Conservation (phyloP, 2,329 filamentous ascomycete genomes). For the Claviceps sp. region DNA sequence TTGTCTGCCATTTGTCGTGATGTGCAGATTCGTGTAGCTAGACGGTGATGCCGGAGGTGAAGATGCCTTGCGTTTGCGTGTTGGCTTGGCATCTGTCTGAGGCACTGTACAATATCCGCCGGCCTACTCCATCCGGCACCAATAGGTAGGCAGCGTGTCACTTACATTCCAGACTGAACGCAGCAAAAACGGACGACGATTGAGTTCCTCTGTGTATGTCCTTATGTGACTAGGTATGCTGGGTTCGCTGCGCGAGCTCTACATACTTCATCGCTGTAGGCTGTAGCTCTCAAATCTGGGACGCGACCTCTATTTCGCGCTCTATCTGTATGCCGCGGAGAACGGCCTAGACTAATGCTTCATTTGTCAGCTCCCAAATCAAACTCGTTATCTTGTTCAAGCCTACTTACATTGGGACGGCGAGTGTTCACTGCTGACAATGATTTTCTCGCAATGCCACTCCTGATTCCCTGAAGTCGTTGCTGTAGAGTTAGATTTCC, state of each 20-base stretch:
- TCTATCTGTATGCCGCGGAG: too few relatives aligned
- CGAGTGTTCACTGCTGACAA: too few relatives aligned
- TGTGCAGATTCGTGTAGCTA: conserved; percentile 1
- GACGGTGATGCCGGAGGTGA: not conserved
- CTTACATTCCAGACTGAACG: too few relatives aligned
- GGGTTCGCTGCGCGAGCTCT: not conserved
- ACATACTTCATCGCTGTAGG: not conserved
- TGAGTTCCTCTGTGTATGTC: not conserved
- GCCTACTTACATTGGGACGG: not conserved
- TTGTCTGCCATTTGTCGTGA: not conserved
- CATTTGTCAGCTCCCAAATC: not conserved
- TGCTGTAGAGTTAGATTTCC: too few relatives aligned
- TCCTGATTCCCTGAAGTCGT: too few relatives aligned
- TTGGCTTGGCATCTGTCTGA: not conserved
- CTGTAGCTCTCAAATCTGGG: not conserved
- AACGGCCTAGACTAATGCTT: not conserved
- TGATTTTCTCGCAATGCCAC: too few relatives aligned
- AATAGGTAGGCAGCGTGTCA: too few relatives aligned
- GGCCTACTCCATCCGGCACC: too few relatives aligned
- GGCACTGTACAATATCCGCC: not conserved
- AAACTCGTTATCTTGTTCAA: not conserved
- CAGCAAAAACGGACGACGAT: too few relatives aligned
- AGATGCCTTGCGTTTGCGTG: not conserved
- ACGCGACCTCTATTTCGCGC: too few relatives aligned
- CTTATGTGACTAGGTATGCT: not conserved